Evolutionary conservation across 2,329 filamentous ascomycete species (phyloP), one percentile per base, ranked within the genome.

Genomic region (Salinomyces thailandicus): DNA sequence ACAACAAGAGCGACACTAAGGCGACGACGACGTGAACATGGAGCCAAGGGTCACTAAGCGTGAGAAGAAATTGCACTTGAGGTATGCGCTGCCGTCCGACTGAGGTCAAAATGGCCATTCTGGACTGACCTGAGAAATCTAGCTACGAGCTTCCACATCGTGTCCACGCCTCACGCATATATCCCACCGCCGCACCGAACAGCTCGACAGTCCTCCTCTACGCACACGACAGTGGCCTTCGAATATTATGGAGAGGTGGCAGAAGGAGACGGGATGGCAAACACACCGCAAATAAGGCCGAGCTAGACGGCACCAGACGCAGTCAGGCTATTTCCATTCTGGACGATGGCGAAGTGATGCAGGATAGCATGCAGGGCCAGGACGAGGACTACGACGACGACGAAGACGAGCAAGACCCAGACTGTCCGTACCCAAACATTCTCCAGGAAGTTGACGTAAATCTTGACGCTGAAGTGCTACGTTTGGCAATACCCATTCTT

Each of bases 101-200:
- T n/a, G n/a, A n/a, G n/a, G n/a, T n/a, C n/a, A n/a, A n/a, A n/a
- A n/a, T n/a, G n/a, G n/a, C n/a, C n/a, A n/a, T n/a, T n/a, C n/a
- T n/a, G n/a, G n/a, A n/a, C n/a, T n/a, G n/a, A n/a, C n/a, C n/a
- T n/a, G n/a, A n/a, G 7, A 24, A 7, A 24, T n/a, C 20, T 48
- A 79, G 75, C 57, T 79, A 79, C 51, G 66, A 75, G 47, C 65
- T 78, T 20, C 67, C 72, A 11, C 69, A 75, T 51, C 71, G 73
- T 48, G 63, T 74, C 40, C 67, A 73, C 57, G 61, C 62, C 38
- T 66, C 73, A 9, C 66, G 68, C 52, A 62, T 71, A 45, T 79
- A 79, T 50, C 75, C 76, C 5, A 54, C 72, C 24, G 63, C 64
- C 43, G 64, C 73, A 14, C 68, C 73, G 15, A 78, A 79, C 55